Percentiles rank a stretch among this genome's conserved stretches.
Conservation (phyloP, 2,329 filamentous ascomycete species). For the Fusarium humuli region DNA sequence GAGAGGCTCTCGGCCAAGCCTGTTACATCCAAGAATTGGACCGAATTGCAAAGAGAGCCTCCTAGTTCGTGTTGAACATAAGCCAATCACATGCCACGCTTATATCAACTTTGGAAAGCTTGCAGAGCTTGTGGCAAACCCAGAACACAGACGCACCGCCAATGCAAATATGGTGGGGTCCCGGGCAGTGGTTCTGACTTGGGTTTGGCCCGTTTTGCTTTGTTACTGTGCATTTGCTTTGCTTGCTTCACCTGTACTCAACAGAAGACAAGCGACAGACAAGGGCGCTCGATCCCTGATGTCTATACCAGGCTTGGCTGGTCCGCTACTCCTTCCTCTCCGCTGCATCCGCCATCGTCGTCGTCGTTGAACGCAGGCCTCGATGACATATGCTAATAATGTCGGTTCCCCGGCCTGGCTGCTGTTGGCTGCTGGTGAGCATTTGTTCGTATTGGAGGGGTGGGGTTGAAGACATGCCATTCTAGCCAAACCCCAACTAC, state of each 20-base stretch:
- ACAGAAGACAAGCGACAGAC: conserved; percentile 3
- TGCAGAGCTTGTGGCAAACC: conserved; percentile 32
- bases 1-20: neutral
- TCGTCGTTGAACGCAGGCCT: conserved; percentile 13
- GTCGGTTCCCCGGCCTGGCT: conserved; percentile 17
- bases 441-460: conserved; percentile 30
- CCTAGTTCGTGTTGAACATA: conserved; percentile 8
- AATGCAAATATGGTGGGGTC: conserved; percentile 24
- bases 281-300: conserved; percentile 22
- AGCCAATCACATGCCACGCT: conserved; percentile 27
- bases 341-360: conserved; percentile 32
- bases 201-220: conserved; percentile 23
- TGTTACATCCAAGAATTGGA: conserved; percentile 4
- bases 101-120: conserved; percentile 27
- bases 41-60: neutral
- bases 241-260: conserved; percentile 23
- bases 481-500: conserved; percentile 15
- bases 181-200: conserved; percentile 13
- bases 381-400: conserved; percentile 25
- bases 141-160: conserved; percentile 14
- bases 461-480: conserved; percentile 32
- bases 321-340: conserved; percentile 19
- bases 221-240: conserved; percentile 30
- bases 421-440: conserved; percentile 7
- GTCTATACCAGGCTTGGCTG: conserved; percentile 27